These are phyloP conservation scores for Leccinum subspadiceum DNA, from an alignment of 1,284 basidiomycete genomes.

Conservation along the genomic window DNA sequence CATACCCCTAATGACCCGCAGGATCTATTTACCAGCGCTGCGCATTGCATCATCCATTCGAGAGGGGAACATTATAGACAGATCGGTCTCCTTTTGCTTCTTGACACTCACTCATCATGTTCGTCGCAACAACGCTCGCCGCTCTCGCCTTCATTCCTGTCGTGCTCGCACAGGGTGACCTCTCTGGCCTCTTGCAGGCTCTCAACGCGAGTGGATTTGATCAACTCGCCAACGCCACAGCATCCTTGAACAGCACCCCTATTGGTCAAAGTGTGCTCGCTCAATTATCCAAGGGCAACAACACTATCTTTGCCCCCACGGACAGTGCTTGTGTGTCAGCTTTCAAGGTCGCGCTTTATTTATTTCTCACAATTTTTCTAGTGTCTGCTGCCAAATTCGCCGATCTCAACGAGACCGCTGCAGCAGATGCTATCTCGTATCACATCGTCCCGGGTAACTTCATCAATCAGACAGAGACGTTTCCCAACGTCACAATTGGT, in stretches of 20 bases:
- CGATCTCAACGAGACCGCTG: conserved; percentile 32
- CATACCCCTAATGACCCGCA: conserved; percentile 2
- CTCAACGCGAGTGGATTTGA: conserved; percentile 40
- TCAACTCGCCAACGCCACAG: conserved; percentile 35
- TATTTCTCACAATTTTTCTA: conserved; percentile 5
- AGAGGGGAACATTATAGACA: neutral
- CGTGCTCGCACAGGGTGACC: conserved; percentile 23
- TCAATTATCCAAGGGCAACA: conserved; percentile 38
- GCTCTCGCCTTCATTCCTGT: conserved; percentile 15
- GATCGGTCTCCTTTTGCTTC: neutral
- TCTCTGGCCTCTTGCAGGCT: conserved; percentile 35
- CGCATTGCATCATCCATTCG: conserved; percentile 32
- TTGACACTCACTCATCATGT: conserved; percentile 19
- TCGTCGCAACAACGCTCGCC: conserved; percentile 9
- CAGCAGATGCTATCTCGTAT: conserved; percentile 56
- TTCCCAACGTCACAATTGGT: conserved; percentile 60
- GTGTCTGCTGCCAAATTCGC: conserved; percentile 15
- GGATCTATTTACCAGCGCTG: conserved; percentile 9
- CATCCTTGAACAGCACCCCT: conserved; percentile 41
- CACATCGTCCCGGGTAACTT: conserved; percentile 61
- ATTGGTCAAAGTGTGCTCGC: conserved; percentile 44
- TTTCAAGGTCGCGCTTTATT: neutral
- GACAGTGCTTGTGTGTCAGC: conserved; percentile 44
- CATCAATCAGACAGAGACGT: conserved; percentile 38
- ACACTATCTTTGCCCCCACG: conserved; percentile 49